Evolutionary conservation across 176 grass and related monocot genomes (phyloP).

Genomic region (Lolium perenne): DNA sequence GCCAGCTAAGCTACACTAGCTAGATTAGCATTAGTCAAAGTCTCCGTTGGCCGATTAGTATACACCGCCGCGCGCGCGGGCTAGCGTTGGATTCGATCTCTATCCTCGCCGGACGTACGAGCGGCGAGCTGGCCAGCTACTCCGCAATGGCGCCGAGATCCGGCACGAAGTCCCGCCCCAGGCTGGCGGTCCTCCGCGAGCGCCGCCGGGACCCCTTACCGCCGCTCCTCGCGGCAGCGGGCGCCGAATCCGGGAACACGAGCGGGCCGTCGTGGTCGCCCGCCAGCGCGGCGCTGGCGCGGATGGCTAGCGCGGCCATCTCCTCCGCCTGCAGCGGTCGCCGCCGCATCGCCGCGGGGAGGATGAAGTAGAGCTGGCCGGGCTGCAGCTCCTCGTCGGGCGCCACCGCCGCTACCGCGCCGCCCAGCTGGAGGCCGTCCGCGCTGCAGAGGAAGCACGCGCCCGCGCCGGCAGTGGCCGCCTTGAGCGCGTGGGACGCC

Average conservation of each 20-base stretch:
- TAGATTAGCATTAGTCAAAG: conserved; percentile 44
- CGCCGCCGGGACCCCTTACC: conserved; percentile 43
- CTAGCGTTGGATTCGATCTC: not conserved
- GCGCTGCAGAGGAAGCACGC: conserved; percentile 77
- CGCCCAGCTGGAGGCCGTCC: conserved; percentile 75
- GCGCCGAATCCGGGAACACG: conserved; percentile 46
- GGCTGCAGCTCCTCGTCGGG: conserved; percentile 67
- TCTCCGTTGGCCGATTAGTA: not conserved
- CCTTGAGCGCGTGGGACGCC: conserved; percentile 63
- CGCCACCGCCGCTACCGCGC: conserved; percentile 45
- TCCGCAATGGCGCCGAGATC: conserved; percentile 84
- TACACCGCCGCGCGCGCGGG: no score
- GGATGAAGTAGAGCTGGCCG: conserved; percentile 93
- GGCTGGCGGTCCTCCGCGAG: conserved; percentile 52
- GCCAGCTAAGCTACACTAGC: conserved; percentile 29
- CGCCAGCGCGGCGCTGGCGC: conserved; percentile 75
- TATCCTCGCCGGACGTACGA: not conserved
- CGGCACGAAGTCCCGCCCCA: conserved; percentile 63
- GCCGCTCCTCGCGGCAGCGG: not conserved
- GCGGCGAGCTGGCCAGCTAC: conserved; percentile 22
- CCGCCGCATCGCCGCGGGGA: conserved; percentile 68
- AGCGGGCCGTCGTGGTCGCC: conserved; percentile 57
- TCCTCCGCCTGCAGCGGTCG: conserved; percentile 69
- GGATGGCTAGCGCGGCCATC: conserved; percentile 82
- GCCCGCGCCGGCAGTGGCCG: not conserved